phyloP scores from a whole-genome alignment of 192 early-diverging fungal species.

The Backusella australiensis region DNA sequence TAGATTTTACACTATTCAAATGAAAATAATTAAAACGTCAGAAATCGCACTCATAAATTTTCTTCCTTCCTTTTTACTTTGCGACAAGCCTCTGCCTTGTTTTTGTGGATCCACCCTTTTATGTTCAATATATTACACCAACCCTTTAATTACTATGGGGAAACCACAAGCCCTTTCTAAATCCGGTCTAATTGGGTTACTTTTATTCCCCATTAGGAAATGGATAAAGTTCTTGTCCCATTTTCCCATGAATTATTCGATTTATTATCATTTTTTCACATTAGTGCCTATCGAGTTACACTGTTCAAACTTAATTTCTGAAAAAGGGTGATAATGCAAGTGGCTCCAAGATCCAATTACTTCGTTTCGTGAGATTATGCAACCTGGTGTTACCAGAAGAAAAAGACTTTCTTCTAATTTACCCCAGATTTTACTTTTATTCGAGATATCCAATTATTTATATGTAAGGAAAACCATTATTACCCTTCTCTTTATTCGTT shows the following conservation, averaged over 20 bases:
- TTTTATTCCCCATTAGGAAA: neutral
- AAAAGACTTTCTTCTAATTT: neutral
- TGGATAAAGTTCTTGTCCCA: neutral
- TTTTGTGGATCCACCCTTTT: neutral
- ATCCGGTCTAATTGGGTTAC: neutral
- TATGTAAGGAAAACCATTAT: neutral
- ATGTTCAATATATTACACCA: neutral
- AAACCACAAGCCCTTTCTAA: neutral
- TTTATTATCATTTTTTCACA: neutral
- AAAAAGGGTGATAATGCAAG: neutral
- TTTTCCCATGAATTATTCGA: slow-evolving; percentile 1
- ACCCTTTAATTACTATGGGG: neutral
- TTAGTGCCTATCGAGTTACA: neutral
- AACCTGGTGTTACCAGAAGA: neutral
- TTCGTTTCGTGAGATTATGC: neutral
- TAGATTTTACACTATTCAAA: neutral
- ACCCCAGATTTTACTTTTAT: neutral
- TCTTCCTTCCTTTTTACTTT: neutral
- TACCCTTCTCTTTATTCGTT: neutral
- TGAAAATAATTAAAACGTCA: neutral
- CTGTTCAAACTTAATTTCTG: neutral
- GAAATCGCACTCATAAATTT: neutral
- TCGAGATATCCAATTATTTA: neutral
- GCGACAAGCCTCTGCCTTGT: neutral
- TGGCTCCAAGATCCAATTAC: neutral